These are phyloP conservation scores for Lichina pygmaea DNA, from an alignment of 495 filamentous ascomycete species.

Conservation along the genomic window DNA sequence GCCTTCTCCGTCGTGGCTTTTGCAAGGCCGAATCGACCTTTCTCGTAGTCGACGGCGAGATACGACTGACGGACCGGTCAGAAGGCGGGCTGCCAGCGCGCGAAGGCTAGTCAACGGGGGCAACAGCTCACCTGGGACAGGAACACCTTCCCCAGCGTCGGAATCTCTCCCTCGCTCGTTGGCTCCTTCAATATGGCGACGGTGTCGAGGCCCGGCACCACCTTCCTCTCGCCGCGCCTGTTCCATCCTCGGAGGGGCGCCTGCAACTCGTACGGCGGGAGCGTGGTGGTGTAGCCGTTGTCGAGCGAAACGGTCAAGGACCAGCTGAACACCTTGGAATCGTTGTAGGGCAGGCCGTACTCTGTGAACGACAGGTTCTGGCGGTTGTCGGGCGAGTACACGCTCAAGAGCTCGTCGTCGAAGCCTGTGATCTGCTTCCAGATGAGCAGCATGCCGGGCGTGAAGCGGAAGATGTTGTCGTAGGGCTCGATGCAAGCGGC, in stretches of 20 bases:
- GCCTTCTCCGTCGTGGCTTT: neutral
- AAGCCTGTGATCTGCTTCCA: constrained; percentile 2
- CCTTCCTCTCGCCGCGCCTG: neutral
- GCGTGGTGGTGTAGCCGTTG: neutral
- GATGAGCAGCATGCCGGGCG: constrained; percentile 4
- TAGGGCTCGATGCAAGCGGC: constrained; percentile 6
- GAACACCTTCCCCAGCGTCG: neutral
- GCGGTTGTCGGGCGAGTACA: neutral
- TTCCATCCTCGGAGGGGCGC: neutral
- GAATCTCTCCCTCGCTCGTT: neutral
- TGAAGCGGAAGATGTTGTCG: constrained; percentile 6
- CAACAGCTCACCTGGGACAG: neutral
- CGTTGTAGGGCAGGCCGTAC: neutral
- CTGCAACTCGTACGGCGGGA: neutral
- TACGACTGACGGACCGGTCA: neutral
- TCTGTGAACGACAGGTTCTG: neutral
- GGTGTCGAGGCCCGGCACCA: neutral
- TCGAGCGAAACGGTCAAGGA: neutral
- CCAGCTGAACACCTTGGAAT: neutral
- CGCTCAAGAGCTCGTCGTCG: no score
- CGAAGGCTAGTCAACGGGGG: neutral
- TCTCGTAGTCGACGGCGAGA: neutral
- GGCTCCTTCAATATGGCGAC: neutral
- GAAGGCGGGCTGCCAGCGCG: neutral
- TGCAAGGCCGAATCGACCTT: neutral